Evolutionary conservation across 2,329 filamentous ascomycete species (phyloP).

Genomic region (Xylaria sp.): DNA sequence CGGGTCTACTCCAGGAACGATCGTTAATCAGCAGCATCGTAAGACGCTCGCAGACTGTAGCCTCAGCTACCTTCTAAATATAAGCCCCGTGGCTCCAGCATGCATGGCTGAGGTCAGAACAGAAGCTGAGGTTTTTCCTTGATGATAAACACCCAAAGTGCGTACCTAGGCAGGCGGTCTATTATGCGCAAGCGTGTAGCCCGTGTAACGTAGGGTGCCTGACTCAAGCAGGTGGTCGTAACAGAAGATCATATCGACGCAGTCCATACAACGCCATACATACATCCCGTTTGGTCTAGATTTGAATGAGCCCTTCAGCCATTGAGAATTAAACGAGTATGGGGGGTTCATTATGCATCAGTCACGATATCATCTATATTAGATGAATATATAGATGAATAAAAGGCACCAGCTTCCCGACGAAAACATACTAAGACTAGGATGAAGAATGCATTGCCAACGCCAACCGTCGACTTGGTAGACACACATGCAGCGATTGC

Average conservation of each 20-base stretch:
- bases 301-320: background rate
- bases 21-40: background rate
- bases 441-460: background rate
- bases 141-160: background rate
- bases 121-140: slow-evolving; percentile 15
- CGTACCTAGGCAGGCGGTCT: background rate
- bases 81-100: background rate
- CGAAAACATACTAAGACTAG: background rate
- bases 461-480: background rate
- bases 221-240: background rate
- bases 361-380: background rate
- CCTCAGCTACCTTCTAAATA: background rate
- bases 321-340: background rate
- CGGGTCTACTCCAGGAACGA: background rate
- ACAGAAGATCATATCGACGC: background rate
- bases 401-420: background rate
- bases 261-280: background rate
- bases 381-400: background rate
- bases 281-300: background rate
- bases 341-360: background rate
- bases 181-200: background rate
- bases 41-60: slow-evolving; percentile 3
- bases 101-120: slow-evolving; percentile 17
- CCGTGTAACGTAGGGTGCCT: slow-evolving; percentile 24
- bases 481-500: slow-evolving; percentile 8